Evolutionary conservation across 345 rosid species (phyloP).

Genomic region (Cardamine resedifolia): DNA sequence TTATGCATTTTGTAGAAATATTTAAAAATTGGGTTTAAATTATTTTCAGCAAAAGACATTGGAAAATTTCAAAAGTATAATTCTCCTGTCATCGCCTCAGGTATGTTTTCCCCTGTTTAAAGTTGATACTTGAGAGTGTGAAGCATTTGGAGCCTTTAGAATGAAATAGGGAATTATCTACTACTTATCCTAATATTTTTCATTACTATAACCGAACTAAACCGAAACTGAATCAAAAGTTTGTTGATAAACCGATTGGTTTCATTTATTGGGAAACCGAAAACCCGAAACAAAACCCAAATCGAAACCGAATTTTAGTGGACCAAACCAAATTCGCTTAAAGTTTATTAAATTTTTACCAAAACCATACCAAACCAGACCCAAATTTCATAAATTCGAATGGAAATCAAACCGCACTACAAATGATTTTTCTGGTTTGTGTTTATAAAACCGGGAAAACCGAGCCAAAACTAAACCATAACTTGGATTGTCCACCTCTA

Average conservation of each 20-base stretch:
- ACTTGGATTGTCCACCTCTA: too few species aligned
- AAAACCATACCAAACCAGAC: background rate
- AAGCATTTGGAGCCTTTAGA: background rate
- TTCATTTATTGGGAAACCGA: background rate
- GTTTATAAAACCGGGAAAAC: too few species aligned
- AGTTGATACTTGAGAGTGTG: slow-evolving; percentile 2
- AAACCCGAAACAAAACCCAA: background rate
- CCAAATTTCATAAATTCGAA: background rate
- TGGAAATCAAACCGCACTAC: background rate
- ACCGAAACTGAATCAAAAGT: background rate
- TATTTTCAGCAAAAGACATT: slow-evolving; percentile 85
- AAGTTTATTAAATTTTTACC: too few species aligned
- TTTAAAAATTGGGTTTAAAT: background rate
- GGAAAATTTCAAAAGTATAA: slow-evolving; percentile 66
- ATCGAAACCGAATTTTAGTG: background rate
- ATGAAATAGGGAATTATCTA: background rate
- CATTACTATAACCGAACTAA: background rate
- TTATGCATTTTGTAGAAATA: background rate
- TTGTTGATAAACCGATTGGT: background rate
- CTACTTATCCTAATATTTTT: background rate
- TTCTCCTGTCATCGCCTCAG: slow-evolving; percentile 93
- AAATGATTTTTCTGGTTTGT: too few species aligned
- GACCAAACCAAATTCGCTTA: background rate
- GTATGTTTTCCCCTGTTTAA: slow-evolving; percentile 36
- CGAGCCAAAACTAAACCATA: too few species aligned